These are phyloP conservation scores for Flaveria ramosissima DNA, from an alignment of 129 eudicot genomes.

Conservation along the genomic window DNA sequence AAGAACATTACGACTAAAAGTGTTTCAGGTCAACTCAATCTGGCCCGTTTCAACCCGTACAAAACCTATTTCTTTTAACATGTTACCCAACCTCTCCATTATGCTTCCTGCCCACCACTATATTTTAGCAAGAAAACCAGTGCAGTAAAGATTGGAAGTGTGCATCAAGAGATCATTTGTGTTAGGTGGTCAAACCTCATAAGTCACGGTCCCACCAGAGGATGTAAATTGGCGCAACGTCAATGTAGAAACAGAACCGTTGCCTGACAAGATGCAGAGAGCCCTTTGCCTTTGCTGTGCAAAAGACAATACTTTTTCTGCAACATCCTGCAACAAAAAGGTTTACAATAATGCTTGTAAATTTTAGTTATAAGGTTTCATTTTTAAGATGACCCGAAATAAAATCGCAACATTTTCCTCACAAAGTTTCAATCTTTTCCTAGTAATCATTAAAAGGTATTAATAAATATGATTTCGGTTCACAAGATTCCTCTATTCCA, in stretches of 20 bases:
- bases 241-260: slow-evolving; percentile 68
- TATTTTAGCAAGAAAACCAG: slow-evolving; percentile 2
- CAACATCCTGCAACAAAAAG: slow-evolving; percentile 57
- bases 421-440: not conserved
- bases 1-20: not conserved
- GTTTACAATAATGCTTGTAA: not conserved
- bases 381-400: not conserved
- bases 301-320: slow-evolving; percentile 73
- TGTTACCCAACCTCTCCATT: not conserved
- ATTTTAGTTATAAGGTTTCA: not conserved
- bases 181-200: slow-evolving; percentile 56
- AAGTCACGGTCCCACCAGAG: slow-evolving; percentile 63
- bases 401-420: not conserved
- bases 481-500: not conserved
- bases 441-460: not conserved
- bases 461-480: not conserved
- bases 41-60: not conserved
- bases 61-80: not conserved
- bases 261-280: slow-evolving; percentile 79
- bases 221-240: slow-evolving; percentile 76
- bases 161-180: no score
- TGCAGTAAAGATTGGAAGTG: not conserved
- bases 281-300: slow-evolving; percentile 87
- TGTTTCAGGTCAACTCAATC: not conserved
- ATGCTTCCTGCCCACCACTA: not conserved